A percentile compares a stretch with the other conserved stretches of the same genome.
phyloP scores from a whole-genome alignment of 2,329 filamentous ascomycete species.

The Cucurbitaria berberidis region DNA sequence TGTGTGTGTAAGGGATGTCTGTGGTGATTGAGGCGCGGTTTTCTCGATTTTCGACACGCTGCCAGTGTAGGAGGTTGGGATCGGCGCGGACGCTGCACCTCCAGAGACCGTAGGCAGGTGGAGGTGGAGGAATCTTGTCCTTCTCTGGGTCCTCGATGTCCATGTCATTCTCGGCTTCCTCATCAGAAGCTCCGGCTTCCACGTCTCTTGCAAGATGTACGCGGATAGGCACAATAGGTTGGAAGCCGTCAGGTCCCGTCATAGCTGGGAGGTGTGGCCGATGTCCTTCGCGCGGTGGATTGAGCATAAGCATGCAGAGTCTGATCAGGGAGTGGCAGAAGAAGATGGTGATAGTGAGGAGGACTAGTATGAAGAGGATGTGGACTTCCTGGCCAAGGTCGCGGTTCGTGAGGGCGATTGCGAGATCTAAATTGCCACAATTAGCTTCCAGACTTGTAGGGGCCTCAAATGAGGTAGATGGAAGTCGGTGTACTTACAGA shows the following conservation, averaged over 20 bases:
- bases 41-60: conserved; percentile 56
- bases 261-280: conserved; percentile 54
- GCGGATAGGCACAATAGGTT: conserved; percentile 75
- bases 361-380: conserved; percentile 78
- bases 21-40: conserved; percentile 9
- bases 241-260: conserved; percentile 66
- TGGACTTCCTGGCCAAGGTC: conserved; percentile 74
- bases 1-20: conserved; percentile 2
- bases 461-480: neutral
- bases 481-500: conserved; percentile 63
- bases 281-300: conserved; percentile 42
- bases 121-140: conserved; percentile 49
- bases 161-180: conserved; percentile 52
- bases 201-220: conserved; percentile 78
- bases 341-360: conserved; percentile 75
- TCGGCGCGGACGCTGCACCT: conserved; percentile 81
- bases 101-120: conserved; percentile 87
- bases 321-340: conserved; percentile 81
- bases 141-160: conserved; percentile 25
- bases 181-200: conserved; percentile 63
- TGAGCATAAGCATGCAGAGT: conserved; percentile 70
- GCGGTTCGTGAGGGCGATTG: conserved; percentile 70
- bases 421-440: conserved; percentile 65
- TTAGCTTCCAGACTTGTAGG: conserved; percentile 1
- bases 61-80: conserved; percentile 82